phyloP scores from a whole-genome alignment of 345 rosid genomes.

The Eutrema heterophyllum region DNA sequence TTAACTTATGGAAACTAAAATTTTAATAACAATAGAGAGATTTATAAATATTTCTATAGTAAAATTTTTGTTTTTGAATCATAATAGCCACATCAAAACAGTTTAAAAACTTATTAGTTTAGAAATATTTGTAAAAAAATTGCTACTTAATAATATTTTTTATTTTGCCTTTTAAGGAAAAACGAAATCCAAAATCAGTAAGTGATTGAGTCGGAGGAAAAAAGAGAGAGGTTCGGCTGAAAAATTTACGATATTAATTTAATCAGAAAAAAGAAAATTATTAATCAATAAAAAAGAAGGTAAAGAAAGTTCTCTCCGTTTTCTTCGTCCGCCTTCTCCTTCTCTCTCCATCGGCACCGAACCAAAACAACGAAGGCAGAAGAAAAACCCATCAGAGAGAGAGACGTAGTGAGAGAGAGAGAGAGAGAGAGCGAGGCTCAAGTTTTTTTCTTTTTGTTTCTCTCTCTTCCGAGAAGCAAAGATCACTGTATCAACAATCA shows the following conservation, averaged over 20 bases:
- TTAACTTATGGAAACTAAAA: background rate
- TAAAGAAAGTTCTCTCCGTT: constrained; percentile 22
- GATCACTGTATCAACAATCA: constrained; percentile 18
- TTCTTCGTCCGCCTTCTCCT: constrained; percentile 23
- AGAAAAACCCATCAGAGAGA: background rate
- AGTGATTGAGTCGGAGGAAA: background rate
- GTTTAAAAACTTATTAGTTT: background rate
- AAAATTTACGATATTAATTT: background rate
- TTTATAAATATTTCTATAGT: background rate
- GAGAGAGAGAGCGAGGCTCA: background rate
- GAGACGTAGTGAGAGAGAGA: constrained; percentile 4
- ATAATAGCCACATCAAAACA: background rate
- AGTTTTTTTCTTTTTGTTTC: background rate
- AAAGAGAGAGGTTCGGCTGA: background rate
- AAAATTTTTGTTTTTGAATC: background rate
- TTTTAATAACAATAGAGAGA: background rate
- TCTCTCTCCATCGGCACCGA: constrained; percentile 19
- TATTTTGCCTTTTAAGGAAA: background rate
- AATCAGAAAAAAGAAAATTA: background rate
- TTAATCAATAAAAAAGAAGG: background rate
- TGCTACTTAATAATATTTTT: background rate
- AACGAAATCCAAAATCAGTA: background rate
- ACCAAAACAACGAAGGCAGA: constrained; percentile 4
- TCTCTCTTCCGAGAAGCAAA: background rate
- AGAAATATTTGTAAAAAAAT: too few relatives aligned